Percentiles rank a stretch among this genome's conserved stretches.
Evolutionary conservation across 192 early-diverging fungal genomes (phyloP).

Genomic region (Physocladia obscura): DNA sequence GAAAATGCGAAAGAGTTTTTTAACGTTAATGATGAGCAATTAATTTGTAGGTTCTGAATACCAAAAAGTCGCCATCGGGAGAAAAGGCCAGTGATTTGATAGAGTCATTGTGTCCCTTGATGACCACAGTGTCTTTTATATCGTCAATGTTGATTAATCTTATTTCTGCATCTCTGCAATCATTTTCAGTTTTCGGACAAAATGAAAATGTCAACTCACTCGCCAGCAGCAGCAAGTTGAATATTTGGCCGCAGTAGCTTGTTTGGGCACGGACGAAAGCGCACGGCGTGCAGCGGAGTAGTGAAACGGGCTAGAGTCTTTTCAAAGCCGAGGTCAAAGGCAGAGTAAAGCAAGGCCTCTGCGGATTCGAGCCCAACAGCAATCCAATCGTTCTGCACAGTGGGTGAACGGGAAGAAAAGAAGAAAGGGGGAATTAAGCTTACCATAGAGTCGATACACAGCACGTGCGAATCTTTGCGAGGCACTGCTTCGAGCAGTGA

Average conservation of each 20-base stretch:
- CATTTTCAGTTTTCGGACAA: neutral
- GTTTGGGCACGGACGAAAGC: neutral
- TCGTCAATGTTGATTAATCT: slow-evolving; percentile 37
- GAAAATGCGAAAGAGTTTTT: neutral
- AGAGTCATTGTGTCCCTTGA: slow-evolving; percentile 91
- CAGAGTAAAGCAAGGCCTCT: neutral
- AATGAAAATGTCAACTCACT: slow-evolving; percentile 13
- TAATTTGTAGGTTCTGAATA: slow-evolving; percentile 26
- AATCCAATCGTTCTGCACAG: neutral
- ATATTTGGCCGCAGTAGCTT: neutral
- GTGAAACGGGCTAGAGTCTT: slow-evolving; percentile 20
- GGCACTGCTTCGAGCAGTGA: no score
- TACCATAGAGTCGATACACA: no score
- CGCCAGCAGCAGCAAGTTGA: slow-evolving; percentile 24
- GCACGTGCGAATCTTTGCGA: no score
- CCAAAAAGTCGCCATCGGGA: slow-evolving; percentile 77
- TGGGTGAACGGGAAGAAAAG: no score
- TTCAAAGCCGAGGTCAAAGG: slow-evolving; percentile 11
- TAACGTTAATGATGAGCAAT: neutral
- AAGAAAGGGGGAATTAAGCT: no score
- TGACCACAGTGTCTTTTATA: slow-evolving; percentile 40
- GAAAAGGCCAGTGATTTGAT: slow-evolving; percentile 87
- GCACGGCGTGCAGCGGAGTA: slow-evolving; percentile 4
- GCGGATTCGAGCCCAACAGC: neutral
- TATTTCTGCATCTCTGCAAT: slow-evolving; percentile 38